phyloP scores from a whole-genome alignment of 1,139 yeast species.

The Candida tetrigidarum region DNA sequence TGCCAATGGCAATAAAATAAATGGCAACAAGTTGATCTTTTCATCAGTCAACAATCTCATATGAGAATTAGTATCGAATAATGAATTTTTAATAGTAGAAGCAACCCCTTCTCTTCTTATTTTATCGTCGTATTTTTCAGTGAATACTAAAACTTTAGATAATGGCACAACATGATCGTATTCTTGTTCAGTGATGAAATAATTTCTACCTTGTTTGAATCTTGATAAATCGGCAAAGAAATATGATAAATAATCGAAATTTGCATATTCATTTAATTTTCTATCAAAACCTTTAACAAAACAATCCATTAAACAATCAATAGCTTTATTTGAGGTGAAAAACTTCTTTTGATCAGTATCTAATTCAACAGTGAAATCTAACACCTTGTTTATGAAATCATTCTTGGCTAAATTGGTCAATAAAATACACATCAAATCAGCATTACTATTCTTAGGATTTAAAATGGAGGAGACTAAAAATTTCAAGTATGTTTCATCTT shows the following conservation, averaged over 20 bases:
- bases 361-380: constrained; percentile 51
- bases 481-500: constrained; percentile 63
- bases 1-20: constrained; percentile 80
- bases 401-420: constrained; percentile 85
- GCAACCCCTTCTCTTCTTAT: constrained; percentile 93
- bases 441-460: constrained; percentile 62
- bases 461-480: constrained; percentile 58
- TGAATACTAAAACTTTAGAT: constrained; percentile 79
- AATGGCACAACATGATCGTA: constrained; percentile 84
- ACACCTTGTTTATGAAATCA: constrained; percentile 60
- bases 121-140: constrained; percentile 77
- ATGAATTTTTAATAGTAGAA: constrained; percentile 85
- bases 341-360: constrained; percentile 34
- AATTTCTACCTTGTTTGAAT: constrained; percentile 67
- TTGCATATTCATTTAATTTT: constrained; percentile 69
- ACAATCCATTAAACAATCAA: constrained; percentile 88
- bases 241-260: constrained; percentile 81
- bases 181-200: constrained; percentile 69
- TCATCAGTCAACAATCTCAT: constrained; percentile 60
- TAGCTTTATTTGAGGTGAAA: constrained; percentile 61
- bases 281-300: constrained; percentile 86
- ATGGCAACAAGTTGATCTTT: constrained; percentile 76
- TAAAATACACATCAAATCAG: constrained; percentile 84
- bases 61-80: constrained; percentile 81
- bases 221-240: constrained; percentile 92